Evolutionary conservation across 495 filamentous ascomycete genomes (phyloP).

Genomic region (Chaetomium cochliodes): DNA sequence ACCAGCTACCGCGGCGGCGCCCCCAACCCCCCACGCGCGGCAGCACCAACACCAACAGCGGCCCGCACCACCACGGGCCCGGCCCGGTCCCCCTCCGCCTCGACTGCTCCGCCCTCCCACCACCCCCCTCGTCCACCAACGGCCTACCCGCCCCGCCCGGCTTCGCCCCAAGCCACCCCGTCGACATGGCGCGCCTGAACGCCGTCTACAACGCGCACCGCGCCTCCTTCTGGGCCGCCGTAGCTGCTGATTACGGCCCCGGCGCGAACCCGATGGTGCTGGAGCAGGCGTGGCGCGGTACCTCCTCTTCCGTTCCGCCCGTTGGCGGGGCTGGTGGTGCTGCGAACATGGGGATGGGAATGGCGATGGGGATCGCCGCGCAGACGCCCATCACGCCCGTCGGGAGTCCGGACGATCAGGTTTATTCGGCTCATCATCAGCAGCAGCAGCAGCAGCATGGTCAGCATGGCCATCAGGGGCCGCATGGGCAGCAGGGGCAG

Average conservation of each 20-base stretch:
- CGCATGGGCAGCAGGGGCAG: background rate
- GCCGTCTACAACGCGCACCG: slow-evolving; percentile 68
- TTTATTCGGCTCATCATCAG: slow-evolving; percentile 26
- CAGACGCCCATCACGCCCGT: slow-evolving; percentile 50
- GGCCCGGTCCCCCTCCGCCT: slow-evolving; percentile 46
- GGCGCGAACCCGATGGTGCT: slow-evolving; percentile 62
- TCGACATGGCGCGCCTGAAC: slow-evolving; percentile 67
- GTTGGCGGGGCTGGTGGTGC: background rate
- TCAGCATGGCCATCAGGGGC: background rate
- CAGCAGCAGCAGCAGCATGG: background rate
- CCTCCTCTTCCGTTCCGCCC: slow-evolving; percentile 20
- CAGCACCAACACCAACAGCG: slow-evolving; percentile 28
- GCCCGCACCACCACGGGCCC: slow-evolving; percentile 21
- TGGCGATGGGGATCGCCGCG: slow-evolving; percentile 30
- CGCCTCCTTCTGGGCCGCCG: slow-evolving; percentile 66
- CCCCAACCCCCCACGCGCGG: slow-evolving; percentile 30
- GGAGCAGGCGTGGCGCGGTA: slow-evolving; percentile 66
- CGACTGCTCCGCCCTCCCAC: slow-evolving; percentile 48
- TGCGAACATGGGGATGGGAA: slow-evolving; percentile 23
- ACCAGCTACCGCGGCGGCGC: slow-evolving; percentile 37
- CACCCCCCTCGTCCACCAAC: slow-evolving; percentile 35
- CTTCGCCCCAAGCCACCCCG: slow-evolving; percentile 36
- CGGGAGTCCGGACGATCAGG: slow-evolving; percentile 45
- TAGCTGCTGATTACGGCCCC: slow-evolving; percentile 67
- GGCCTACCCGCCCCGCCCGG: slow-evolving; percentile 23